A percentile compares a stretch with the other conserved stretches of the same genome.
Conservation (phyloP, 2,329 filamentous ascomycete genomes). For the Xylaria sp. region DNA sequence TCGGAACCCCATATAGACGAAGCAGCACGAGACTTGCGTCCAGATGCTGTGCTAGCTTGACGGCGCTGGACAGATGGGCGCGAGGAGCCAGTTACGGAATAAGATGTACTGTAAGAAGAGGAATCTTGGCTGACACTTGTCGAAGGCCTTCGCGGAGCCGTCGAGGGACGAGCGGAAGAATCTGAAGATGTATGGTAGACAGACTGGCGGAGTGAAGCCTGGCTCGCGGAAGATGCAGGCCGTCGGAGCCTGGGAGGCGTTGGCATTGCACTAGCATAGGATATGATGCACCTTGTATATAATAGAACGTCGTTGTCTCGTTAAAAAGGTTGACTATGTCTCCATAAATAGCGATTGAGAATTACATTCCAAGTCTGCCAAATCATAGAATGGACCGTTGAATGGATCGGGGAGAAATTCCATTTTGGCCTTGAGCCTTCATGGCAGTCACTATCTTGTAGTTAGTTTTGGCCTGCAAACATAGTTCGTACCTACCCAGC, state of each 20-base stretch:
- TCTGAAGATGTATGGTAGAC: slow-evolving; percentile 18
- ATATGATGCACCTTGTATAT: not conserved
- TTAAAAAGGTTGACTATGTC: not conserved
- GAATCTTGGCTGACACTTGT: slow-evolving; percentile 45
- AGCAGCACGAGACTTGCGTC: slow-evolving; percentile 56
- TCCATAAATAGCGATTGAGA: not conserved
- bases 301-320: not conserved
- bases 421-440: not conserved
- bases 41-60: slow-evolving; percentile 54
- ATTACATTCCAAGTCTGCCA: not conserved
- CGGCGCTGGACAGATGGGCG: slow-evolving; percentile 37
- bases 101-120: slow-evolving; percentile 38
- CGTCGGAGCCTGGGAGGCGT: not conserved
- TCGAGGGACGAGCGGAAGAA: slow-evolving; percentile 34
- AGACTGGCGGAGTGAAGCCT: slow-evolving; percentile 19
- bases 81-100: slow-evolving; percentile 46
- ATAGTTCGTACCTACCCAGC: not conserved
- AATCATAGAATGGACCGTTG: no score
- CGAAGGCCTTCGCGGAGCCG: slow-evolving; percentile 33
- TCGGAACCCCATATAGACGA: slow-evolving; percentile 59
- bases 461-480: no score
- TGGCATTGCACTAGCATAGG: slow-evolving; percentile 10
- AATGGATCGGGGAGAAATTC: not conserved
- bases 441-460: not conserved
- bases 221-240: slow-evolving; percentile 8